Conservation (phyloP, 176 grass and related monocot species). For the Paspalum notatum region DNA sequence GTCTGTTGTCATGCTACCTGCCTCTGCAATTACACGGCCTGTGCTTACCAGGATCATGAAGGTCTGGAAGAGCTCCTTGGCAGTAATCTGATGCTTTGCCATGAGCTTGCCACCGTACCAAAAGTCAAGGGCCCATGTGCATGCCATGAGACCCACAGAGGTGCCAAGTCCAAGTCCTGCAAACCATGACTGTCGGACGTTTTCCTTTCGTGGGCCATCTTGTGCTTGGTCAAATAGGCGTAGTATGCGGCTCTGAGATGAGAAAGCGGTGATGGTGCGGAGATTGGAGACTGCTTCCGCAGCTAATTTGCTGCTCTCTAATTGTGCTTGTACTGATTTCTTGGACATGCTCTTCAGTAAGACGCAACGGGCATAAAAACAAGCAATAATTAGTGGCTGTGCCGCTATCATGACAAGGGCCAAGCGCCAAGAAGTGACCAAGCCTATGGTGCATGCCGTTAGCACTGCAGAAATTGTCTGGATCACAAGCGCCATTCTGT, state of each 20-base stretch:
- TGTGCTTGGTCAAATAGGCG: constrained; percentile 49
- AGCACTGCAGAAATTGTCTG: constrained; percentile 73
- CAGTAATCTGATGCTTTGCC: constrained; percentile 47
- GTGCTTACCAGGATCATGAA: constrained; percentile 90
- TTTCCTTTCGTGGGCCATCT: constrained; percentile 61
- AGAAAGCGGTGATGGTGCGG: constrained; percentile 85
- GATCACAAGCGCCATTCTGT: constrained; percentile 75
- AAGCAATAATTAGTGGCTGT: constrained; percentile 77
- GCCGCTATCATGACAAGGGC: constrained; percentile 85
- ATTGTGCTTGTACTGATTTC: constrained; percentile 73
- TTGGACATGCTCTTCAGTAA: constrained; percentile 77
- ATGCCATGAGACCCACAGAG: constrained; percentile 68
- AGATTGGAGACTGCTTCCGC: constrained; percentile 87
- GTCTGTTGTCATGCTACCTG: constrained; percentile 83
- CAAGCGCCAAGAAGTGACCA: constrained; percentile 82
- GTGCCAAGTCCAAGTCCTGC: constrained; percentile 76
- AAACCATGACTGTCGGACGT: constrained; percentile 74
- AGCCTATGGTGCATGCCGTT: constrained; percentile 76
- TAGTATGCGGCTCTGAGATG: constrained; percentile 73
- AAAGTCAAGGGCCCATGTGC: constrained; percentile 81
- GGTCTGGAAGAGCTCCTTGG: constrained; percentile 70
- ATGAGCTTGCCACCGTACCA: constrained; percentile 87
- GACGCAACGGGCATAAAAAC: constrained; percentile 80
- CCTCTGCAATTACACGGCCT: constrained; percentile 85
- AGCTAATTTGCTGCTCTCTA: constrained; percentile 74